Base-by-base conservation (phyloP, 73 alveolate species). In the Effrenium voratum region DNA sequence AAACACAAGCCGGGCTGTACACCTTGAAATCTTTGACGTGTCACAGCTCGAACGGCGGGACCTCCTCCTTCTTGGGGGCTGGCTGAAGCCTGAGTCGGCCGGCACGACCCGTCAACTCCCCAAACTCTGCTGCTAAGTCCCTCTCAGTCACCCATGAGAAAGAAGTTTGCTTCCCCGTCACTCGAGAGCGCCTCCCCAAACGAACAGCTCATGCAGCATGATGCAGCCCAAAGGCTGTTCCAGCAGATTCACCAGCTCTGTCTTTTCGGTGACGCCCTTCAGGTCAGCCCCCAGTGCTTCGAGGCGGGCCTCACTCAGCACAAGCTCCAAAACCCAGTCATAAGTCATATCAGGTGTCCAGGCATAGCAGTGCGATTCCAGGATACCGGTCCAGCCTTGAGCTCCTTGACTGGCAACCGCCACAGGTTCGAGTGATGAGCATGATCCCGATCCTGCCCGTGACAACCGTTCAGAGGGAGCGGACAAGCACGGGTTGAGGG, bases 21-120 rank as follows among this genome's bases (percentile, higher is more conserved):
- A n/a, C n/a, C n/a, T n/a, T n/a, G n/a, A n/a, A n/a, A n/a, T n/a
- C n/a, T n/a, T n/a, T n/a, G n/a, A n/a, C n/a, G n/a, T n/a, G 75
- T 90, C 97, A 90, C 76, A 90, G 97, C 75, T 90, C 87, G 24
- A 90, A 90, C n/a, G 97, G 97, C 75, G 97, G 97, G 50, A 90
- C 97, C n/a, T 57, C 43, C 52, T 90, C 77, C 47, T n/a, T n/a
- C n/a, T n/a, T n/a, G n/a, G 83, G 32, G 55, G 97, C 73, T 70
- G 87, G 87, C 55, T 75, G 82, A 49, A 90, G 34, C 97, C 97
- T 90, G 24, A 30, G 63, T 40, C 28, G 15, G 79, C 81, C 19
- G 83, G 26, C 46, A 4, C n/a, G 5, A 22, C 47, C n/a, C 49
- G 49, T 52, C 63, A 12, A 8, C 19, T 52, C 63, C 63, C 19